phyloP scores from a whole-genome alignment of 2,329 filamentous ascomycete species.

The Colletotrichum sp. region DNA sequence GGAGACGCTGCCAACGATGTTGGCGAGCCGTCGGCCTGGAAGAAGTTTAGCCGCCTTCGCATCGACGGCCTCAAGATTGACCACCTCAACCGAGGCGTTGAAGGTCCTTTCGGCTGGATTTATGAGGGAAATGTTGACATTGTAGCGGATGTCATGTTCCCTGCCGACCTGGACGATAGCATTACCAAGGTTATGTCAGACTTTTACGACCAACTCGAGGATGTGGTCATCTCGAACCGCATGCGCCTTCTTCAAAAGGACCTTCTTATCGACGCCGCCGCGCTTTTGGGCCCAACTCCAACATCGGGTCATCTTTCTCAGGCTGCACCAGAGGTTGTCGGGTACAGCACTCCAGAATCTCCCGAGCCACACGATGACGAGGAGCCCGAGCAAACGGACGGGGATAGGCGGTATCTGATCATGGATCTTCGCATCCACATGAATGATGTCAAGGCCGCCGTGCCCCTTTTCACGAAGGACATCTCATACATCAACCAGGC shows the following conservation, averaged over 20 bases:
- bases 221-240: slow-evolving; percentile 82
- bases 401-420: slow-evolving; percentile 81
- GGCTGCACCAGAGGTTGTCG: neutral
- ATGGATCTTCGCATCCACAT: slow-evolving; percentile 96
- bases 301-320: slow-evolving; percentile 39
- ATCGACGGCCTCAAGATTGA: slow-evolving; percentile 96
- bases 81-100: slow-evolving; percentile 90
- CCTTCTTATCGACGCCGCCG: slow-evolving; percentile 27
- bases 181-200: slow-evolving; percentile 96
- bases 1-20: slow-evolving; percentile 61
- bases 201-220: slow-evolving; percentile 95
- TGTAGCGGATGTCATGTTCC: slow-evolving; percentile 93
- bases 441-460: slow-evolving; percentile 91
- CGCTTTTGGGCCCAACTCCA: slow-evolving; percentile 27
- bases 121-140: slow-evolving; percentile 97
- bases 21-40: slow-evolving; percentile 79
- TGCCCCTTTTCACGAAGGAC: slow-evolving; percentile 90
- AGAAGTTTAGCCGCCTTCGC: slow-evolving; percentile 90
- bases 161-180: slow-evolving; percentile 84
- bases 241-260: slow-evolving; percentile 64
- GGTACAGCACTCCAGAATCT: neutral
- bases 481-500: slow-evolving; percentile 97
- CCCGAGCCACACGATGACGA: neutral
- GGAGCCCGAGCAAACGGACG: slow-evolving; percentile 28
- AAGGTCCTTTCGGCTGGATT: slow-evolving; percentile 97